Evolutionary conservation across 192 early-diverging fungal genomes (phyloP), one percentile per base, ranked within the genome.

Genomic region (Umbelopsis sp.): DNA sequence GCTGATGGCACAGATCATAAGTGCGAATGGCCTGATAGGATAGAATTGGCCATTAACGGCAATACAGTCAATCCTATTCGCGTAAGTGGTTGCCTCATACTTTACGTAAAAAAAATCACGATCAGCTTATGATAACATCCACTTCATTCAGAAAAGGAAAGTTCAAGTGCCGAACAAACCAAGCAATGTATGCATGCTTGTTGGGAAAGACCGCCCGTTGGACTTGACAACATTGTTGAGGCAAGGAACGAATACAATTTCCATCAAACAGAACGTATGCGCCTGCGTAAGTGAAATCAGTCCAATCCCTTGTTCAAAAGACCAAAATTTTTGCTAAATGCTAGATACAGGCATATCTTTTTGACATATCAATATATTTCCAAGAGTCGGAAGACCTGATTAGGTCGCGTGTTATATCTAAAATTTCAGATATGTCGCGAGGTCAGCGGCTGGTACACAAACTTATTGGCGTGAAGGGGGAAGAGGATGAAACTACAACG

Each of bases 171-270:
- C 67, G 20, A 52, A 52, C 47, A 49, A 52, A 52, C 22, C 67
- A 15, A 15, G n/a, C n/a, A 41, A 41, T 41, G 49, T 52, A 22
- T 48, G 35, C 22, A 69, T 52, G 27, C 23, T 69, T 10, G 49
- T 69, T 21, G 67, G 67, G n/a, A 69, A 69, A 41, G 67, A 69
- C 51, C 67, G 67, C 3, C 67, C 67, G 22, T 33, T 69, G 2
- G 67, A 69, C 27, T 48, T 69, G 13, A 52, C 46, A 1, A 1
- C 48, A 22, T 46, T 69, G 27, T 13, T 69, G 1, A 52, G 49
- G 13, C 67, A 37, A 23, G 67, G 67, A 20, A 46, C 13, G 21
- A 69, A 69, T 52, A 18, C 51, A 10, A 21, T 69, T 18, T 49
- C 48, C 25, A 49, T 69, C 67, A 49, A 44, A 50, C 67, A 69